phyloP scores from a whole-genome alignment of 2,329 filamentous ascomycete species.

The Fusarium metavorans region DNA sequence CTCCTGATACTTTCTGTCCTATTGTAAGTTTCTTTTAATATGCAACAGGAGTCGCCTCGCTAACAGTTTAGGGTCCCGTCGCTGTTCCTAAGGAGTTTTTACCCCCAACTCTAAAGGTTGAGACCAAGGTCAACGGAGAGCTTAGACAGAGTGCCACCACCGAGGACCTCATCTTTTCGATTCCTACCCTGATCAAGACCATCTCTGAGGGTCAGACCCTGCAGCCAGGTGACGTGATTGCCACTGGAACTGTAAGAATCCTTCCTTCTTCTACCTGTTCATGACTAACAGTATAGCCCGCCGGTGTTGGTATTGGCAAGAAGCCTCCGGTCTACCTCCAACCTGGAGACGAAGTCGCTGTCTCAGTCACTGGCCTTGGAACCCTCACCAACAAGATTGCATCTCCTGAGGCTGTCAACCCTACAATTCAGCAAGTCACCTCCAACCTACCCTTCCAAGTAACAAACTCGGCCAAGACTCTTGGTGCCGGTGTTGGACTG shows the following conservation, averaged over 20 bases:
- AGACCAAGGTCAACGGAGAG: slow-evolving; percentile 60
- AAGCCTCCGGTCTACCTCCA: slow-evolving; percentile 52
- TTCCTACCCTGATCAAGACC: slow-evolving; percentile 56
- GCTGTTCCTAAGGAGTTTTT: slow-evolving; percentile 61
- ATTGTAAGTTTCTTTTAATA: slow-evolving; percentile 52
- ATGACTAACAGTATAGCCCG: slow-evolving; percentile 38
- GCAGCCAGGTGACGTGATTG: slow-evolving; percentile 59
- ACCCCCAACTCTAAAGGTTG: slow-evolving; percentile 54
- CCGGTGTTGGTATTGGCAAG: slow-evolving; percentile 62
- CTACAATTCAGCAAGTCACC: background rate
- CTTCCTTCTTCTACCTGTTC: background rate
- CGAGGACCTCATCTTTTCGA: slow-evolving; percentile 59
- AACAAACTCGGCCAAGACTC: slow-evolving; percentile 33
- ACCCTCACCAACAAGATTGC: slow-evolving; percentile 32
- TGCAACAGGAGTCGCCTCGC: no score
- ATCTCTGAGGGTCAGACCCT: slow-evolving; percentile 58
- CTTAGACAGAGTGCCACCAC: slow-evolving; percentile 59
- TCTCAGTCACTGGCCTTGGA: slow-evolving; percentile 45
- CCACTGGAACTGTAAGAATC: slow-evolving; percentile 53
- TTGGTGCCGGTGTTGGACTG: slow-evolving; percentile 43
- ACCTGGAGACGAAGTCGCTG: slow-evolving; percentile 54
- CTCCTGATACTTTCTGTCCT: slow-evolving; percentile 66
- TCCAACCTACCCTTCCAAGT: slow-evolving; percentile 10
- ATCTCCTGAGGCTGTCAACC: background rate
- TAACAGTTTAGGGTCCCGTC: slow-evolving; percentile 57